Base-by-base conservation (phyloP, 768 basidiomycete species). In the Kwoniella dendrophila region DNA sequence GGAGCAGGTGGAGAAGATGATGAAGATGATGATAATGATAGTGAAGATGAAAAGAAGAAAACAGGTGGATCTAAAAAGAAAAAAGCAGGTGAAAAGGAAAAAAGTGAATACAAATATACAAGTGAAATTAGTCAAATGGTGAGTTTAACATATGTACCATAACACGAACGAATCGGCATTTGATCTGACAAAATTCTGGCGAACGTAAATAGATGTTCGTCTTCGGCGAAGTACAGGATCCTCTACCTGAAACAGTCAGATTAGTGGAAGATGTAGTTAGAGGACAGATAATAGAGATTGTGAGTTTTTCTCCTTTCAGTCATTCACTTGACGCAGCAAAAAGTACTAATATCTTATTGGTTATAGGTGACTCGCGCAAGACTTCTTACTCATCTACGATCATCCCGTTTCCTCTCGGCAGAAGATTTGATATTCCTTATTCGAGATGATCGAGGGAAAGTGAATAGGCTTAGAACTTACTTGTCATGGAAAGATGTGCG, bases 361-460 rank as follows among this genome's bases (percentile, higher is more conserved):
- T 40, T 34, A 18, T 58, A 78, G 94, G 91, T 96, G 66, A 83
- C 92, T 0, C 92, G 95, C 82, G 92, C 94, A 2, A 87, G 92
- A 18, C 86, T 85, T 1, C 83, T 93, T 4, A 90, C 94, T 0
- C 87, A 83, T 50, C 86, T 90, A 33, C 87, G 94, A 6, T 88
- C 89, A 0, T 90, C 90, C 5, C 88, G 92, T 22, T 91, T 88
- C 67, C 84, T 95, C 38, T 87, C 90, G 2, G 89, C 92, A 0
- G 94, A 98, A 78, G 94, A 98, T 78, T 87, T 98, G 57, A 92
- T 98, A 68, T 97, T 96, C 69, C 87, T 96, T 73, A 92, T 98
- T 72, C 87, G 94, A 4, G 89, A 95, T 70, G 94, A 98, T 81
- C 82, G 90, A 66, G 90, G 89, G 7, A 96, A 95, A 78, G 91